Evolutionary conservation across 129 eudicot genomes (phyloP).

Genomic region (Saposhnikovia divaricata): DNA sequence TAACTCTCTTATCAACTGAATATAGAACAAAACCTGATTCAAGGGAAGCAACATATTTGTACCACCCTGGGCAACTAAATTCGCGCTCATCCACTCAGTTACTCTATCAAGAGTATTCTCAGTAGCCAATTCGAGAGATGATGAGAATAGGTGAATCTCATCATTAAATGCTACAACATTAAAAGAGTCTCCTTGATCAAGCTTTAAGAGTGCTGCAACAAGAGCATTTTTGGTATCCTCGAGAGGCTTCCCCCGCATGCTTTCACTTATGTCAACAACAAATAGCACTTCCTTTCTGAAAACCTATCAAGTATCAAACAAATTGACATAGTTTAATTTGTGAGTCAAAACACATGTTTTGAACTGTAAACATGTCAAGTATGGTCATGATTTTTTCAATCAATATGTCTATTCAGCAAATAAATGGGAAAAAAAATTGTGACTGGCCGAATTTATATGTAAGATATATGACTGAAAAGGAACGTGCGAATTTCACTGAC

Average conservation of each 20-base stretch:
- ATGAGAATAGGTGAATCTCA: slow-evolving; percentile 55
- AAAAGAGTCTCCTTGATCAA: slow-evolving; percentile 56
- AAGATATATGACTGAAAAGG: neutral
- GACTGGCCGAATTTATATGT: neutral
- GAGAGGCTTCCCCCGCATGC: slow-evolving; percentile 82
- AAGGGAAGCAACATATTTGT: slow-evolving; percentile 72
- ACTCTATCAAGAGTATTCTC: slow-evolving; percentile 54
- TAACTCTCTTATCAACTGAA: neutral
- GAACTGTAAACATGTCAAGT: neutral
- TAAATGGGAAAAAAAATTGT: neutral
- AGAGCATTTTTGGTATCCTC: slow-evolving; percentile 76
- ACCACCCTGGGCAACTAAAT: slow-evolving; percentile 77
- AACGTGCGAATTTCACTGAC: neutral
- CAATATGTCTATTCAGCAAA: too few species aligned
- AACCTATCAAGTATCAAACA: slow-evolving; percentile 32
- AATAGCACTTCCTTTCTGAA: slow-evolving; percentile 62
- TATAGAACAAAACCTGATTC: slow-evolving; percentile 44
- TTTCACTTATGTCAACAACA: slow-evolving; percentile 86
- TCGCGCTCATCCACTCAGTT: slow-evolving; percentile 57
- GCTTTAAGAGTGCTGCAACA: slow-evolving; percentile 46
- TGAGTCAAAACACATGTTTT: neutral
- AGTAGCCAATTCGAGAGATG: slow-evolving; percentile 58
- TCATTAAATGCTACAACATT: slow-evolving; percentile 76
- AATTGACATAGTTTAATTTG: neutral
- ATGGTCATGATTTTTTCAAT: too few species aligned